Conservation (phyloP, 1,139 yeast genomes). For the Saccharomyces hybrid region DNA sequence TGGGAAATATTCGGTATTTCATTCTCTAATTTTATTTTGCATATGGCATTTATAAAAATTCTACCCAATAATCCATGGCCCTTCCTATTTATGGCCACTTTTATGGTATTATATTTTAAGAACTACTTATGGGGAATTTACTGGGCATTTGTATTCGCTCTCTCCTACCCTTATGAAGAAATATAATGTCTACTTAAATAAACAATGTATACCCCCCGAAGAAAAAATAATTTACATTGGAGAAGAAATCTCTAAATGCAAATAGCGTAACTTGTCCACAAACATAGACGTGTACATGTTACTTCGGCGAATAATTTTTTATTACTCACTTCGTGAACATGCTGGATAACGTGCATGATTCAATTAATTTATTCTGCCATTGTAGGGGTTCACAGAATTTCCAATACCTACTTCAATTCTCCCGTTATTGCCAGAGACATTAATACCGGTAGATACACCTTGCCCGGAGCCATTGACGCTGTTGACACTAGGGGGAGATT, state of each 20-base stretch:
- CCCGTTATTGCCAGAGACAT: conserved; percentile 9
- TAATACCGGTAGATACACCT: not conserved
- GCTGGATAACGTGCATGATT: not conserved
- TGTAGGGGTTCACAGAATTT: conserved; percentile 15
- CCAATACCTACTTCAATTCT: conserved; percentile 21
- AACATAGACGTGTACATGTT: not conserved
- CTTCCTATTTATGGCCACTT: conserved; percentile 13
- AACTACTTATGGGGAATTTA: conserved; percentile 8
- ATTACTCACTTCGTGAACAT: not conserved
- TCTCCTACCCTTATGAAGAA: not conserved
- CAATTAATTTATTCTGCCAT: conserved; percentile 21
- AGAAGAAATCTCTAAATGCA: not conserved
- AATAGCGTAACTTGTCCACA: not conserved
- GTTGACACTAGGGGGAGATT: not conserved
- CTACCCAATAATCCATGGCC: conserved; percentile 18
- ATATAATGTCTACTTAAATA: not conserved
- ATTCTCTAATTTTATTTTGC: conserved; percentile 11
- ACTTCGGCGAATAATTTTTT: not conserved
- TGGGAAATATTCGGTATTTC: conserved; percentile 18
- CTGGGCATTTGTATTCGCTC: conserved; percentile 7
- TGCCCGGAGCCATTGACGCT: not conserved
- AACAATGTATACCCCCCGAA: not conserved
- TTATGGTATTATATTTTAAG: conserved; percentile 11
- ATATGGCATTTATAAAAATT: conserved; percentile 11
- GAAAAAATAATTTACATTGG: not conserved